Base-by-base conservation (phyloP, 805 yeast genomes). In the Hyphopichia homilentoma region DNA sequence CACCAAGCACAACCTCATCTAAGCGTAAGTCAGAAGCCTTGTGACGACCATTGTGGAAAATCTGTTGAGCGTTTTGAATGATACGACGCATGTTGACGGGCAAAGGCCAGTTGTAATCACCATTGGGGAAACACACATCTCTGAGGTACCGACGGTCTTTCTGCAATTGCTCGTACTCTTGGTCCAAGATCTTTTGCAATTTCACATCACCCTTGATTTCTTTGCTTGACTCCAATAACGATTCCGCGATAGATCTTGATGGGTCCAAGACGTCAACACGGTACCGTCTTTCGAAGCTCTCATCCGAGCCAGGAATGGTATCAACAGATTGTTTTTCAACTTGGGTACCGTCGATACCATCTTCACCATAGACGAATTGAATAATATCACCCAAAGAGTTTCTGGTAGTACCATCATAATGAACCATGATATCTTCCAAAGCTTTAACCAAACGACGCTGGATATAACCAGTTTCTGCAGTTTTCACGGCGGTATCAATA, bases 401-500 rank as follows among this genome's bases (percentile, higher is more conserved):
- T 70, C 99, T 82, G 0, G 97, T 89, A 9, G 98, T 90, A 55
- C 96, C 96, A 69, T 93, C 99, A 52, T 93, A 93, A 57, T 90
- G 96, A 27, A 89, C 97, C 94, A 88, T 88, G 45, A 89, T 87
- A 67, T 89, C 97, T 57, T 89, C 97, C 63, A 89, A 68, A 18
- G 97, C 97, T 61, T 90, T 90, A 28, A 90, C 95, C 59, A 90
- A 70, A 75, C 97, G 90, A 73, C 97, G 90, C 68, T 90, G 97
- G 55, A 90, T 89, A 61, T 90, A 90, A 68, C 97, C 97, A 17
- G 97, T 89, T 66, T 90, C 97, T 2, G 99, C 97, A 25, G 99
- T 93, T 62, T 93, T 93, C 30, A 93, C 99, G 11, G 99, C 99
- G 34, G 99, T 93, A 75, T 93, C 99, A 59, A 93, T 94, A 57